Conservation (phyloP, 106 monocot species). For the Apostasia ramifera region DNA sequence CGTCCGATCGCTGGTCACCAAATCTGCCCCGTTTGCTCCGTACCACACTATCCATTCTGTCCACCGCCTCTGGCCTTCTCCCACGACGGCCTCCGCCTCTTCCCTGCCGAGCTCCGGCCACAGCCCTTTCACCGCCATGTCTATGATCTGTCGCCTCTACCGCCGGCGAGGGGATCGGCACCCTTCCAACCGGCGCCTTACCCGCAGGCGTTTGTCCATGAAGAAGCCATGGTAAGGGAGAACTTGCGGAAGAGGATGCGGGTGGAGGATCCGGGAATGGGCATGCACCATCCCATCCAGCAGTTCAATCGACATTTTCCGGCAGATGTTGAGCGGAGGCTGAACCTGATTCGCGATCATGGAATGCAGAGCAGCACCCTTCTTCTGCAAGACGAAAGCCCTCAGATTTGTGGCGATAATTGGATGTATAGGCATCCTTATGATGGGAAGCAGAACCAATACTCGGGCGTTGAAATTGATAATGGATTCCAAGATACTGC, state of each 20-base stretch:
- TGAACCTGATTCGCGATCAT: slow-evolving; percentile 61
- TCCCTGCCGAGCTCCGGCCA: background rate
- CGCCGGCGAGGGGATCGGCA: slow-evolving; percentile 1
- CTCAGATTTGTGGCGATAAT: background rate
- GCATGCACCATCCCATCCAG: slow-evolving; percentile 7
- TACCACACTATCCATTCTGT: slow-evolving; percentile 53
- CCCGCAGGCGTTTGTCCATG: slow-evolving; percentile 1
- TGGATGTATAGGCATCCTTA: background rate
- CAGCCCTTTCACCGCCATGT: slow-evolving; percentile 3
- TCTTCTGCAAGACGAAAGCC: background rate
- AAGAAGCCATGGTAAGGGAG: slow-evolving; percentile 20
- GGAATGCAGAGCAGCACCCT: slow-evolving; percentile 21
- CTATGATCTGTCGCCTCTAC: background rate
- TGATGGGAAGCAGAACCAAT: background rate
- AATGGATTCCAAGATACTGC: background rate
- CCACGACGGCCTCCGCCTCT: background rate
- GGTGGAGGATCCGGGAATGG: slow-evolving; percentile 20
- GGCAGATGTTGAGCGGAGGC: slow-evolving; percentile 51
- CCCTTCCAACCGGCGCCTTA: slow-evolving; percentile 6
- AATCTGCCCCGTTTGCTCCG: slow-evolving; percentile 39
- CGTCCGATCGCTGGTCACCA: slow-evolving; percentile 14
- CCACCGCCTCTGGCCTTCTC: slow-evolving; percentile 23
- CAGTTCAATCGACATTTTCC: slow-evolving; percentile 4
- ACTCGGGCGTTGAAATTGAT: background rate
- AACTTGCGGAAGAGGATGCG: slow-evolving; percentile 47